Conservation (phyloP, 1,139 yeast species). For the Lodderomyces oxycetoniae region DNA sequence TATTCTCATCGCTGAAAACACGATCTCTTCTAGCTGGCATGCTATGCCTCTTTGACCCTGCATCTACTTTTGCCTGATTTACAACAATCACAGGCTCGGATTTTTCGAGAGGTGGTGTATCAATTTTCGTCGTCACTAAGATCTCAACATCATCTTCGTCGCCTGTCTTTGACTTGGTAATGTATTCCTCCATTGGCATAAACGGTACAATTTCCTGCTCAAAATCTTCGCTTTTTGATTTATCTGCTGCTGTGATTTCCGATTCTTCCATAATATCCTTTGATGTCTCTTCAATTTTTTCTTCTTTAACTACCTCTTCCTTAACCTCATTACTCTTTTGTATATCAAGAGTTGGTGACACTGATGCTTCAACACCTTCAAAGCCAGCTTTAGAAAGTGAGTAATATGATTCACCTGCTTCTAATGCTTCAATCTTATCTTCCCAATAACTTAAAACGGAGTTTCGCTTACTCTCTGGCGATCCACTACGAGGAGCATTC, state of each 20-base stretch:
- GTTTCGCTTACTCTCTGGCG: slow-evolving; percentile 30
- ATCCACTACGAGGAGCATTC: slow-evolving; percentile 10
- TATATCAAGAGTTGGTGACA: background rate
- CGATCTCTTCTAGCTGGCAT: slow-evolving; percentile 5
- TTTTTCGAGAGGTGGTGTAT: too few relatives aligned
- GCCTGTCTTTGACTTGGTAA: too few relatives aligned
- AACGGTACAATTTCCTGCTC: background rate
- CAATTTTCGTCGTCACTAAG: too few relatives aligned
- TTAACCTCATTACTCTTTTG: background rate
- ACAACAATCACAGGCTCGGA: too few relatives aligned
- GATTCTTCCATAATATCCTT: too few relatives aligned
- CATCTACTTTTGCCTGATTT: background rate
- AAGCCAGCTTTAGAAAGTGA: slow-evolving; percentile 10
- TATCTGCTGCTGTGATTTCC: slow-evolving; percentile 3
- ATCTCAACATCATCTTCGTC: too few relatives aligned
- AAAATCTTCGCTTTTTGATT: slow-evolving; percentile 1
- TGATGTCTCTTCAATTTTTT: background rate
- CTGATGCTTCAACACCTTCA: slow-evolving; percentile 3
- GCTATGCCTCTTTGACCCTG: slow-evolving; percentile 11
- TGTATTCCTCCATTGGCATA: slow-evolving; percentile 14
- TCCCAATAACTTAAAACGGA: slow-evolving; percentile 45
- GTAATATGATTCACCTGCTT: slow-evolving; percentile 22
- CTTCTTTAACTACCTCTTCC: background rate
- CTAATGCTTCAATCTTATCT: slow-evolving; percentile 44
- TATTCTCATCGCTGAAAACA: slow-evolving; percentile 15